Base-by-base conservation (phyloP, 2,329 filamentous ascomycete species). In the Arthrocladium fulminans region DNA sequence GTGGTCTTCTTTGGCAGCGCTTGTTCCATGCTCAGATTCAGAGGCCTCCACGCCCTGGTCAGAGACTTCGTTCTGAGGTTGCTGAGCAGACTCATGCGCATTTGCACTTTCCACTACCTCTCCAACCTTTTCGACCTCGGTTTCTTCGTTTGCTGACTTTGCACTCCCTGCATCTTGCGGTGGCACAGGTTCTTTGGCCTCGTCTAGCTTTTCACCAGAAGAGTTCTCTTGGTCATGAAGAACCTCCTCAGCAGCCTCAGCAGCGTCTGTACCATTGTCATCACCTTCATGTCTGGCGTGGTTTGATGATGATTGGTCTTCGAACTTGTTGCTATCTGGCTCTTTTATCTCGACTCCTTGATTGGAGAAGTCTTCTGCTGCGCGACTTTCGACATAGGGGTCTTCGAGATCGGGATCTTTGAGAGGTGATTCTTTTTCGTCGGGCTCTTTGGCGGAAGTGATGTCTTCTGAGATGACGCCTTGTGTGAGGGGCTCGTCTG, bases 401-500 rank as follows among this genome's bases (percentile, higher is more conserved):
- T 39, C 34, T 39, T 38, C 19, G 8, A 9, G 3, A 47, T 17
- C 22, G 32, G 13, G 13, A 47, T 47, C 32, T 47, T 47, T 20
- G 19, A 38, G 19, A 17, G 32, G 10, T 8, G 32, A 13, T 24
- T 47, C 23, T 27, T 47, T 34, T 39, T 47, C 27, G n/a, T 20
- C 13, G 41, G 23, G 34, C 17, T 39, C 20, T 19, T 38, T 12
- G 30, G 34, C 20, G 30, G 34, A 19, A 13, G 32, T 13, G 44
- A 8, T 7, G 22, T 30, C 32, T 39, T 47, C n/a, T 6, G 42
- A 3, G 32, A 9, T 17, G n/a, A 17, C 12, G 19, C 39, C 46
- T 27, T 49, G 48, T 37, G 45, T 30, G 30, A 41, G 40, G 25
- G 38, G 29, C 32, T 39, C 19, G 13, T 39, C 23, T 38, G 44